phyloP scores from a whole-genome alignment of 345 rosid genomes.

The Carallia pectinifolia region DNA sequence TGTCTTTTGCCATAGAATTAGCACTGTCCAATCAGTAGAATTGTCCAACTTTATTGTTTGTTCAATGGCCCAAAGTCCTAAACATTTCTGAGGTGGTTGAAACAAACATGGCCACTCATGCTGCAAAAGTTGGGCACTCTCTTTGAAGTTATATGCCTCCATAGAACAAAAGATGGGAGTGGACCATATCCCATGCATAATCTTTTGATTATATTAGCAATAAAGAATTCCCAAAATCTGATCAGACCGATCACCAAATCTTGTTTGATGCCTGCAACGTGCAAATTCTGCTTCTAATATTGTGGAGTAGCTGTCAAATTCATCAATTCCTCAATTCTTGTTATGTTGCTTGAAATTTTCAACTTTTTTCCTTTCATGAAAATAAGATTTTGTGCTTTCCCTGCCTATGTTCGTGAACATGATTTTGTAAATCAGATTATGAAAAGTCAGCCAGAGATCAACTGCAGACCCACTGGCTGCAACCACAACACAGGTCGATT shows the following conservation, averaged over 20 bases:
- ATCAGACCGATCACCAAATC: conserved; percentile 19
- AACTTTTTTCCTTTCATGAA: conserved; percentile 1
- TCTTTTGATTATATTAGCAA: conserved; percentile 7
- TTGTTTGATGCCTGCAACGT: conserved; percentile 14
- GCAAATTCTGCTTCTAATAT: conserved; percentile 2
- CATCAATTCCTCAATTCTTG: conserved; percentile 14
- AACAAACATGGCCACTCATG: background rate
- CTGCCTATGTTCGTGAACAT: conserved; percentile 3
- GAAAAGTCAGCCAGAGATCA: conserved; percentile 22
- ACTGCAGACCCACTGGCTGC: conserved; percentile 12
- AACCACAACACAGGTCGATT: conserved; percentile 9
- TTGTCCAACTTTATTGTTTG: conserved; percentile 3
- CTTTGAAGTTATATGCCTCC: conserved; percentile 15
- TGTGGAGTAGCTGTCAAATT: conserved; percentile 4
- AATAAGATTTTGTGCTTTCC: conserved; percentile 10
- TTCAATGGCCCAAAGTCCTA: background rate
- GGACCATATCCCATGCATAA: conserved; percentile 10
- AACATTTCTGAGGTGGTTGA: conserved; percentile 1
- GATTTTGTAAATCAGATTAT: background rate
- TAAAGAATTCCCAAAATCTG: conserved; percentile 17
- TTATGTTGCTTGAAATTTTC: conserved; percentile 16
- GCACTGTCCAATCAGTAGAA: conserved; percentile 10
- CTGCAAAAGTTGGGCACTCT: conserved; percentile 10
- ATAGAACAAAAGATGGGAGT: conserved; percentile 22
- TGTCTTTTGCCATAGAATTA: background rate